Percentiles rank a stretch among this genome's conserved stretches.
Evolutionary conservation across 441 rosid species (phyloP).

Genomic region (Populus hybrid): DNA sequence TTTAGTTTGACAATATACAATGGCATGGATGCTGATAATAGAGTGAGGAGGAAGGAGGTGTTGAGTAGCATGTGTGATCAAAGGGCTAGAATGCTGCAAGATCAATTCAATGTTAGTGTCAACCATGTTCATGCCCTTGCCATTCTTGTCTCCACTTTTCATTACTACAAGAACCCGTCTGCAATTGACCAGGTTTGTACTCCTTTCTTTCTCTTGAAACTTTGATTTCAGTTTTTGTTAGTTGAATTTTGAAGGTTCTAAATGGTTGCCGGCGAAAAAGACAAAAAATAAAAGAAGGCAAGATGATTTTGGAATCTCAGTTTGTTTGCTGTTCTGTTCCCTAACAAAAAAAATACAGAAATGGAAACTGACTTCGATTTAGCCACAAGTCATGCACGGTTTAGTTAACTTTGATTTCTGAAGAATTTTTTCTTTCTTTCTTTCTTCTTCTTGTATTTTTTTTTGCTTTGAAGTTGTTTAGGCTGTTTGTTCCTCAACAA

Average conservation of each 20-base stretch:
- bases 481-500: not conserved
- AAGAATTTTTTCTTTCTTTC: not conserved
- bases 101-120: constrained; percentile 92
- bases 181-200: constrained; percentile 91
- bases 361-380: not conserved
- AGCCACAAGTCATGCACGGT: not conserved
- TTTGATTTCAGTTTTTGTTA: constrained; percentile 3
- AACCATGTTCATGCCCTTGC: constrained; percentile 98
- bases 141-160: constrained; percentile 92
- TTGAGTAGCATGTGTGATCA: constrained; percentile 89
- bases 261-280: not conserved
- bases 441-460: not conserved
- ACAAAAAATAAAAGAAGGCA: not conserved
- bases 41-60: constrained; percentile 68
- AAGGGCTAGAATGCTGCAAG: constrained; percentile 94
- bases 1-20: constrained; percentile 45
- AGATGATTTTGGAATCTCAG: no score
- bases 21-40: constrained; percentile 59
- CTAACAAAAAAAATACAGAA: no score
- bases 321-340: no score
- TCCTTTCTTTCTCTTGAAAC: constrained; percentile 4
- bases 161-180: constrained; percentile 85
- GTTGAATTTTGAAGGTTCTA: not conserved
- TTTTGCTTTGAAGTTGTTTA: not conserved
- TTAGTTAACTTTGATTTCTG: not conserved